These are phyloP conservation scores for Fusarium longipes DNA, from an alignment of 2,329 filamentous ascomycete species.

Conservation along the genomic window DNA sequence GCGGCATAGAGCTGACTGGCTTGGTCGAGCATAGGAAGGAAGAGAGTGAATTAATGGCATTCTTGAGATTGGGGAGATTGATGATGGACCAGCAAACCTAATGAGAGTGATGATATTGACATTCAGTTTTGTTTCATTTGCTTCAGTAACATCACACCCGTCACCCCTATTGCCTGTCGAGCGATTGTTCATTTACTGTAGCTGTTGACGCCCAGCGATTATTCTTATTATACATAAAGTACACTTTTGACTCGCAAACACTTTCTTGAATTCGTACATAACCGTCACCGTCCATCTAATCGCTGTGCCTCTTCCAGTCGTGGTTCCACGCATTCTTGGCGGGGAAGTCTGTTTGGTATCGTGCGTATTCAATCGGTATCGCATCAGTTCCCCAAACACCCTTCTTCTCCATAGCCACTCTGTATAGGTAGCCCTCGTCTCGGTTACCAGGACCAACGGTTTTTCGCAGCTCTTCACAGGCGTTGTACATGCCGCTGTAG, in stretches of 20 bases:
- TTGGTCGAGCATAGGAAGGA: constrained; percentile 13
- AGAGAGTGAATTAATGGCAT: constrained; percentile 18
- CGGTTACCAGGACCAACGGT: constrained; percentile 67
- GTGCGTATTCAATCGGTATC: constrained; percentile 91
- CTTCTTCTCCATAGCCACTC: constrained; percentile 91
- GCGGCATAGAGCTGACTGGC: constrained; percentile 33
- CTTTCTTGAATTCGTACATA: constrained; percentile 4
- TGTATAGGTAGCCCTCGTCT: constrained; percentile 79
- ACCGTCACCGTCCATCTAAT: background rate
- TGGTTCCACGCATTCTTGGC: constrained; percentile 88
- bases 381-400: constrained; percentile 78
- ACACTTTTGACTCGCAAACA: constrained; percentile 25
- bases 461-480: constrained; percentile 84
- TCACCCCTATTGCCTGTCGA: background rate
- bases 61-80: constrained; percentile 22
- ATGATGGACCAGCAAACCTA: constrained; percentile 23
- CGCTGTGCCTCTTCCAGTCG: constrained; percentile 78
- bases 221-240: constrained; percentile 43
- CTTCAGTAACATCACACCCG: background rate
- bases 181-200: constrained; percentile 4
- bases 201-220: constrained; percentile 14
- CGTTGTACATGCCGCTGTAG: constrained; percentile 84
- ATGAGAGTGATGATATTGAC: constrained; percentile 43
- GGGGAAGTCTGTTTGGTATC: constrained; percentile 86
- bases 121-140: background rate